These are phyloP conservation scores for Fraxinus nigra DNA, from an alignment of 305 asterid genomes.

Conservation along the genomic window DNA sequence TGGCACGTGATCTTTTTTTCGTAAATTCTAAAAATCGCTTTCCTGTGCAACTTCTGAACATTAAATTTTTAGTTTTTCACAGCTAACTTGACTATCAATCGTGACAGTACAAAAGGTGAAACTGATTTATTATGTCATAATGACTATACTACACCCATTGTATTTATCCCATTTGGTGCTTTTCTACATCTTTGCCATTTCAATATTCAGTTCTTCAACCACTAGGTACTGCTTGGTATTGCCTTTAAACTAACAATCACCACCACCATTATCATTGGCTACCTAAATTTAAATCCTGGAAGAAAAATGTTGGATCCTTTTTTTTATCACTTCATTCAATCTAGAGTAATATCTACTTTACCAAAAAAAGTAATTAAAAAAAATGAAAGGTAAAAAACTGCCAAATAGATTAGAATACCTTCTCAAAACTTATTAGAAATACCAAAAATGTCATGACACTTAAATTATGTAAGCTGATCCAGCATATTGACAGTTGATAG, in stretches of 20 bases:
- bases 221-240: neutral
- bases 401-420: neutral
- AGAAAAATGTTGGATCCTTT: neutral
- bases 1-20: neutral
- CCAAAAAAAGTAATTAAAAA: neutral
- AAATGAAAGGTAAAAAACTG: neutral
- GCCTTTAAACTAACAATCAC: neutral
- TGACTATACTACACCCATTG: neutral
- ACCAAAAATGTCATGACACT: neutral
- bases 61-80: neutral
- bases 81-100: neutral
- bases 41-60: neutral
- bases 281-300: neutral
- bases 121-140: neutral
- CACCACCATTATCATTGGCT: neutral
- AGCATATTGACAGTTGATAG: slow-evolving; percentile 2
- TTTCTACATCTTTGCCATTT: neutral
- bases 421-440: neutral
- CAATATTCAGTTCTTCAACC: neutral
- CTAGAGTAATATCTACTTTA: neutral
- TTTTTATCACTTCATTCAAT: neutral
- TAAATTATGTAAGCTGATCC: neutral
- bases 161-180: neutral
- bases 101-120: neutral
- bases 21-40: neutral